phyloP scores from a whole-genome alignment of 2,329 filamentous ascomycete species.

The Teratosphaeria epicoccoides region DNA sequence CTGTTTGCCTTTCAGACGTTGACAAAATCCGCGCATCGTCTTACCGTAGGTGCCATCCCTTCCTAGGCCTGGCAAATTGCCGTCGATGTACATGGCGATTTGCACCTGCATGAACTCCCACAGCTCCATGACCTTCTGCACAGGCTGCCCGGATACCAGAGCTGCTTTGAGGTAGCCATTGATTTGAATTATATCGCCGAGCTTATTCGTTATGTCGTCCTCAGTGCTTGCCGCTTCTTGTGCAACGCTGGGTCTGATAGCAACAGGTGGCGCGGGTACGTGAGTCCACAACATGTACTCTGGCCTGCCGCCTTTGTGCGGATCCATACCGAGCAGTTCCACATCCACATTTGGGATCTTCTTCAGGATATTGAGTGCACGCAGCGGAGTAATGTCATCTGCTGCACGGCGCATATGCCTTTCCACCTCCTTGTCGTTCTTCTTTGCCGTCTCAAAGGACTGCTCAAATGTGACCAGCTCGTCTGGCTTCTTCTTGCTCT shows the following conservation, averaged over 20 bases:
- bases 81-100: slow-evolving; percentile 96
- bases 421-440: slow-evolving; percentile 69
- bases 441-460: slow-evolving; percentile 71
- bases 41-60: slow-evolving; percentile 80
- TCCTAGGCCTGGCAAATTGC: slow-evolving; percentile 76
- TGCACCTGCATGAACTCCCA: slow-evolving; percentile 97
- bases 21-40: slow-evolving; percentile 84
- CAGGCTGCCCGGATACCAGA: slow-evolving; percentile 68
- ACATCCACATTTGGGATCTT: slow-evolving; percentile 76
- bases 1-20: slow-evolving; percentile 92
- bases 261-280: slow-evolving; percentile 84
- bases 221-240: slow-evolving; percentile 91
- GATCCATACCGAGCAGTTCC: slow-evolving; percentile 80
- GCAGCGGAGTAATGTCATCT: slow-evolving; percentile 84
- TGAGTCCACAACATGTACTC: slow-evolving; percentile 99
- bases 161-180: slow-evolving; percentile 79
- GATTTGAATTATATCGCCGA: slow-evolving; percentile 92
- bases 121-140: slow-evolving; percentile 90
- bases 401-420: slow-evolving; percentile 86
- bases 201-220: slow-evolving; percentile 90
- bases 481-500: slow-evolving; percentile 69
- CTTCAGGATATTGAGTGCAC: slow-evolving; percentile 84
- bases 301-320: slow-evolving; percentile 65
- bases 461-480: slow-evolving; percentile 77
- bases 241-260: slow-evolving; percentile 84